phyloP scores from a whole-genome alignment of 345 rosid species.

The Hypericum perforatum region DNA sequence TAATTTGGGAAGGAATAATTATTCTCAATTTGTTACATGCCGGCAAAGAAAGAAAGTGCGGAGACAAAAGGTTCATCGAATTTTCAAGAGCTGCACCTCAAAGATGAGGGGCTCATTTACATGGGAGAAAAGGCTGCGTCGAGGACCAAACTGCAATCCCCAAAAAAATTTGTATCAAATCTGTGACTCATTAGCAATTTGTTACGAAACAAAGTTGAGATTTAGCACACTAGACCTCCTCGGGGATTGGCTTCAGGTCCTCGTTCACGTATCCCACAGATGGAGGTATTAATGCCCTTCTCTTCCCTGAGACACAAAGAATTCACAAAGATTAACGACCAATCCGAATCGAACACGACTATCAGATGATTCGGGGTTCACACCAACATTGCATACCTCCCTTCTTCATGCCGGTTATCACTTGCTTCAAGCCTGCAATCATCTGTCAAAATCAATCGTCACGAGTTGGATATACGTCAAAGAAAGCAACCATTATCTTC shows the following conservation, averaged over 20 bases:
- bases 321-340: background rate
- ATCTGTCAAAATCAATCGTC: conserved; percentile 46
- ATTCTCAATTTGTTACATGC: no score
- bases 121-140: conserved; percentile 78
- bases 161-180: conserved; percentile 4
- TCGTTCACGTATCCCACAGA: conserved; percentile 63
- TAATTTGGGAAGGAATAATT: no score
- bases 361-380: background rate
- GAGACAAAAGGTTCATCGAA: conserved; percentile 25
- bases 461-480: no score
- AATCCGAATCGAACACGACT: background rate
- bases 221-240: conserved; percentile 36
- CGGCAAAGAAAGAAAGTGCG: no score
- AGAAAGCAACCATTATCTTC: no score
- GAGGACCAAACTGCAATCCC: conserved; percentile 76
- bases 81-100: conserved; percentile 85
- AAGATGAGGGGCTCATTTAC: conserved; percentile 74
- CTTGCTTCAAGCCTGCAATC: conserved; percentile 79
- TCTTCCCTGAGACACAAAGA: conserved; percentile 44
- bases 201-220: background rate
- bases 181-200: no score
- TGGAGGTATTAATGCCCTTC: conserved; percentile 85
- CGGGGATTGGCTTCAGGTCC: conserved; percentile 60
- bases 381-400: conserved; percentile 45
- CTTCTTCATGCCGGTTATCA: conserved; percentile 71